Base-by-base conservation (phyloP, 345 rosid species). In the Citrus hindsii region DNA sequence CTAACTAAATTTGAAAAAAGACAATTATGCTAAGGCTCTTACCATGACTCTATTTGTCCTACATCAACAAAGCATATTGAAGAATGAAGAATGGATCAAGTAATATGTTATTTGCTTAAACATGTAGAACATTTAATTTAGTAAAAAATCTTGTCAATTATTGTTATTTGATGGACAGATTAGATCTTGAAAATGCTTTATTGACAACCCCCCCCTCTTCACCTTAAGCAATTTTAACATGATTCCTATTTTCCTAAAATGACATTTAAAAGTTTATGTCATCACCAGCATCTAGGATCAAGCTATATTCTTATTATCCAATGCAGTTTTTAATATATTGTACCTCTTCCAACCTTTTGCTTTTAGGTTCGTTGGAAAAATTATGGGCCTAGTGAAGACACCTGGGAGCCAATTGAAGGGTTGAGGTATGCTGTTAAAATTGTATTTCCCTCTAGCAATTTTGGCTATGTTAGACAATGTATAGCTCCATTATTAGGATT, bases 361-460 rank as follows among this genome's bases (percentile, higher is more conserved):
- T 77, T 71, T 25, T 72, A 94, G 98, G 93, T 92, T 13, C 83
- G 84, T 6, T 91, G 97, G 98, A 82, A 82, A 80, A 86, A 84
- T 25, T 94, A 90, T 70, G 88, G 86, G 7, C 82, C 90, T 8
- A 81, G 77, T 13, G 75, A 87, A 66, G 92, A 92, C 69, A 72
- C 92, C 0, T 92, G 94, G 97, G 98, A 92, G 62, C 94, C 96
- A 10, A 67, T 85, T 6, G 82, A 83, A 3, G 91, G 93, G 3
- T 81, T 92, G 27, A 68, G 90, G 97, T 92, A 77, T 78, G 85
- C 10, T 68, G 27, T 4, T 30, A 61, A 12, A 13, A 19, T 19
- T 24, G n/a, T n/a, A 18, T 65, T 35, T 53, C 35, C 37, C 32
- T 63, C 32, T 2, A 24, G 33, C 24, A 48, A 42, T 42, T 62